Conservation (phyloP, 306 rosid genomes). For the Casuarina equisetifolia region DNA sequence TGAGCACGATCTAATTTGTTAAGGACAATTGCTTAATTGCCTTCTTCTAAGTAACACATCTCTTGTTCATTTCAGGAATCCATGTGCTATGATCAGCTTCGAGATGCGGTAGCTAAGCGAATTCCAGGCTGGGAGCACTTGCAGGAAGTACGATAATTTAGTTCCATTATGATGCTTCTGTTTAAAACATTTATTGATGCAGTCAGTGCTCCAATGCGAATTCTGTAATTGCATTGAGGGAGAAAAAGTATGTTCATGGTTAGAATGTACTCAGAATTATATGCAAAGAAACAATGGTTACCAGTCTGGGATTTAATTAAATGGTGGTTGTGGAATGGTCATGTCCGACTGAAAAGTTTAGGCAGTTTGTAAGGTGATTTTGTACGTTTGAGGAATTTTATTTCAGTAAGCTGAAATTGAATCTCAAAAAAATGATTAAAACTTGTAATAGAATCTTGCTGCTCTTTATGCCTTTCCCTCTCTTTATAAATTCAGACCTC, state of each 20-base stretch:
- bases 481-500: background rate
- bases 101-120: constrained; percentile 82
- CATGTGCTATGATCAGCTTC: constrained; percentile 76
- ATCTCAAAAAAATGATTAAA: background rate
- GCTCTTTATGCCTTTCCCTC: background rate
- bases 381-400: background rate
- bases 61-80: constrained; percentile 61
- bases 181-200: constrained; percentile 1
- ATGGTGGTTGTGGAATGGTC: background rate
- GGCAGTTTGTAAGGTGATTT: background rate
- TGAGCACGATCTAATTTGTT: constrained; percentile 3
- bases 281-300: background rate
- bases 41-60: constrained; percentile 12
- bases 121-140: constrained; percentile 96
- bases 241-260: background rate
- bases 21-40: constrained; percentile 13
- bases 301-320: too few relatives aligned
- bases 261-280: background rate
- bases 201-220: background rate
- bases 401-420: background rate
- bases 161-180: constrained; percentile 22
- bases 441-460: background rate
- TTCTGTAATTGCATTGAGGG: constrained; percentile 15
- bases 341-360: background rate
- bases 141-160: constrained; percentile 68